These are phyloP conservation scores for Ascochyta lentis DNA, from an alignment of 2,329 filamentous ascomycete genomes.

Conservation along the genomic window DNA sequence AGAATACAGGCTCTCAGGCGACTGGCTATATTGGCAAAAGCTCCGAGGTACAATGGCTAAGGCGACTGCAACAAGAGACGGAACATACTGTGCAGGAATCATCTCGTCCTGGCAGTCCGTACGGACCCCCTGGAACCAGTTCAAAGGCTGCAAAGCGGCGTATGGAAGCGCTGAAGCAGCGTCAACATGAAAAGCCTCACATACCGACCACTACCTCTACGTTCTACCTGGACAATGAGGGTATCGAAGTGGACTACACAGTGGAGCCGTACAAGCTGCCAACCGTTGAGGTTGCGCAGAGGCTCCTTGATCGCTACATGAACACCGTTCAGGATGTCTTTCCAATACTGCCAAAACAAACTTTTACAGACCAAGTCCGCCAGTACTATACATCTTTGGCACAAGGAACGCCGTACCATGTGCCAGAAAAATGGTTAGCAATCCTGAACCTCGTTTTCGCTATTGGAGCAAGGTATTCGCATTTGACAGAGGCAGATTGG, in stretches of 20 bases:
- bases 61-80: not conserved
- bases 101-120: not conserved
- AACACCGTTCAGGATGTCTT: constrained; percentile 32
- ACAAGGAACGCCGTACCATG: not conserved
- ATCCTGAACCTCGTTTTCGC: not conserved
- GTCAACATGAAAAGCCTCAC: not conserved
- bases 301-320: constrained; percentile 40
- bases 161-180: not conserved
- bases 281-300: constrained; percentile 29
- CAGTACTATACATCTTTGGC: not conserved
- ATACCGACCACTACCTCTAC: not conserved
- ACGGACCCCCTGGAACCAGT: not conserved
- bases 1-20: not conserved
- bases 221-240: not conserved
- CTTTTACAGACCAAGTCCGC: not conserved
- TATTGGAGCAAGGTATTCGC: not conserved
- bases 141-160: not conserved
- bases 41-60: not conserved
- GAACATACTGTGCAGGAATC: not conserved
- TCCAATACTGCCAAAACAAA: constrained; percentile 28
- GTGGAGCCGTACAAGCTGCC: constrained; percentile 32
- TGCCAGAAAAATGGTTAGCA: not conserved
- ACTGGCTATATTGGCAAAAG: not conserved
- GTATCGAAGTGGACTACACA: not conserved
- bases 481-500: not conserved